Conservation (phyloP, 1,284 basidiomycete species). For the Heimioporus punctisporus region DNA sequence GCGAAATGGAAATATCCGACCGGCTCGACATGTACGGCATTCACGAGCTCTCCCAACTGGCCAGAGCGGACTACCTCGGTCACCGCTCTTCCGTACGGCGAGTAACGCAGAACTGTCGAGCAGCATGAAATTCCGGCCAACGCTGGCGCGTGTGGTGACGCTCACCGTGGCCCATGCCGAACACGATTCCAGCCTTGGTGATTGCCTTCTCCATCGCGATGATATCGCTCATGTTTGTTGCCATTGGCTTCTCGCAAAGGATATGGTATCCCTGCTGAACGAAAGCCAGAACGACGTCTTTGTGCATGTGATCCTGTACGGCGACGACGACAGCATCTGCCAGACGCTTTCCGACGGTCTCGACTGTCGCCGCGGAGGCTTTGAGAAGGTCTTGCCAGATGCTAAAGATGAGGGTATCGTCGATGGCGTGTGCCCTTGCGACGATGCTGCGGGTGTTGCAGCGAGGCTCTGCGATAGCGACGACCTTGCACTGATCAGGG, state of each 20-base stretch:
- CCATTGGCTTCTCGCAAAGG: conserved; percentile 92
- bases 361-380: conserved; percentile 67
- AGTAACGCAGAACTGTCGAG: conserved; percentile 76
- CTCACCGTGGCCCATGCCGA: conserved; percentile 85
- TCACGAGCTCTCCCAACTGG: conserved; percentile 74
- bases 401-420: conserved; percentile 65
- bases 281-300: conserved; percentile 73
- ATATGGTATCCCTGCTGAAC: conserved; percentile 84
- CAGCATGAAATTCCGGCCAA: conserved; percentile 1
- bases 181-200: conserved; percentile 68
- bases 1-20: conserved; percentile 85
- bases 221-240: conserved; percentile 73
- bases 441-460: conserved; percentile 63
- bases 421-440: conserved; percentile 56
- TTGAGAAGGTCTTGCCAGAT: conserved; percentile 74
- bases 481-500: conserved; percentile 71
- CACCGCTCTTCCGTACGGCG: conserved; percentile 76
- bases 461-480: conserved; percentile 84
- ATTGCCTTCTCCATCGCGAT: conserved; percentile 75
- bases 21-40: conserved; percentile 78
- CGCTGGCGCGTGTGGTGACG: neutral
- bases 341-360: conserved; percentile 62
- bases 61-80: conserved; percentile 73
- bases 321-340: conserved; percentile 82
- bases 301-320: conserved; percentile 80